Base-by-base conservation (phyloP, 2,329 filamentous ascomycete genomes). In the Pseudogymnoascus verrucosus region DNA sequence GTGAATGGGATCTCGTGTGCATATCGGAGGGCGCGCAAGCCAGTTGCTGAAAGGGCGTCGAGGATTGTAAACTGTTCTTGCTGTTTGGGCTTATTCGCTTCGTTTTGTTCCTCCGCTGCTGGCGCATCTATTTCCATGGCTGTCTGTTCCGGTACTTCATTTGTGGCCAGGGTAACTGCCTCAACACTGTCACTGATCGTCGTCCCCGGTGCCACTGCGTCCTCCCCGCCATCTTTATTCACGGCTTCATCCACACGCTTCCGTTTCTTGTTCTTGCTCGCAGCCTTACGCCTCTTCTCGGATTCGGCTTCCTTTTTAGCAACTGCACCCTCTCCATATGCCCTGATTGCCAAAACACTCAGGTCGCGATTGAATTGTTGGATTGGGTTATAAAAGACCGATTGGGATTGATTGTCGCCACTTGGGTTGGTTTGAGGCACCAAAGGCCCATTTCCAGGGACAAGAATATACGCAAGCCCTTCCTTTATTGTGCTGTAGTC, bases 331-430 rank as follows among this genome's bases (percentile, higher is more conserved):
- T 95, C 87, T 1, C 90, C 91, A 74, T 93, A 96, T 0, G 90
- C 89, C 72, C 90, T 91, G 75, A 99, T 96, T 0, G 91, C 91
- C 12, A 99, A 82, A 26, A 97, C 91, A 65, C 91, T 97, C 68
- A 99, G 77, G 74, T 99, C 95, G 57, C 96, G 89, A 76, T 99
- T 99, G 81, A 98, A 99, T 74, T 99, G 95, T 74, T 99, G 95
- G 63, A 99, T 97, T 0, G 95, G 93, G 71, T 99, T 99, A 82
- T 99, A 99, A 73, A 99, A 99, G 63, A 99, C 96, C 70, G 93
- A 89, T 69, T 87, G 84, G 40, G 86, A 80, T 69, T 85, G 81
- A 61, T 87, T 83, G 65, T 82, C 78, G 70, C 85, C 83, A 64
- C 80, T 73, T 65, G 65, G 75, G 61, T 66, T 75, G 1, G 74